A percentile compares a stretch with the other conserved stretches of the same genome.
phyloP scores from a whole-genome alignment of 2,329 filamentous ascomycete species.

The Penicillium sp. region DNA sequence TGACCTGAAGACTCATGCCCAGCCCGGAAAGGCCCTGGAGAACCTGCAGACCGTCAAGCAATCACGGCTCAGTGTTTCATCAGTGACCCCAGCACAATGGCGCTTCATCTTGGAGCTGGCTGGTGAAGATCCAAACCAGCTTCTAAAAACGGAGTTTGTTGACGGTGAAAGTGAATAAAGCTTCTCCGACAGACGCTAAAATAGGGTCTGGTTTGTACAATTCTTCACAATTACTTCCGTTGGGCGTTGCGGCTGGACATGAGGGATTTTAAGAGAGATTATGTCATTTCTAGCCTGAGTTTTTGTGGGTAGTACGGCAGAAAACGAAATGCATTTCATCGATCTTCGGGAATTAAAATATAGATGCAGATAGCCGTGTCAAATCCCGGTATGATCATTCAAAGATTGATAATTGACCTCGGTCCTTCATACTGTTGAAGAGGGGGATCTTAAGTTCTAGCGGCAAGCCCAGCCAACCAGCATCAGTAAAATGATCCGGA shows the following conservation, averaged over 20 bases:
- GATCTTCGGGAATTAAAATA: background rate
- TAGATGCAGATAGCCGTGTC: background rate
- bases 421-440: background rate
- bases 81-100: slow-evolving; percentile 50
- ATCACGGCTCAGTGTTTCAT: slow-evolving; percentile 73
- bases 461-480: slow-evolving; percentile 12
- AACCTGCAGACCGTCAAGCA: slow-evolving; percentile 82
- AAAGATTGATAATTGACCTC: background rate
- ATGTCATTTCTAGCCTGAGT: background rate
- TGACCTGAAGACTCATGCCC: slow-evolving; percentile 66
- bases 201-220: background rate
- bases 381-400: background rate
- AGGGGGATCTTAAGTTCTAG: background rate
- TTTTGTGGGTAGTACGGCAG: background rate
- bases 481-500: background rate
- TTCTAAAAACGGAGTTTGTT: slow-evolving; percentile 1
- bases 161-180: background rate
- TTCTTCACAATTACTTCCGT: background rate
- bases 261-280: background rate
- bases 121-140: slow-evolving; percentile 31
- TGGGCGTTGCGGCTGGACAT: background rate
- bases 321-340: background rate
- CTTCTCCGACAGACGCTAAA: background rate
- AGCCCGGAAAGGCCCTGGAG: slow-evolving; percentile 58
- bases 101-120: slow-evolving; percentile 48